These are phyloP conservation scores for Xylariaceae sp. DNA, from an alignment of 2,329 filamentous ascomycete genomes.

Conservation along the genomic window DNA sequence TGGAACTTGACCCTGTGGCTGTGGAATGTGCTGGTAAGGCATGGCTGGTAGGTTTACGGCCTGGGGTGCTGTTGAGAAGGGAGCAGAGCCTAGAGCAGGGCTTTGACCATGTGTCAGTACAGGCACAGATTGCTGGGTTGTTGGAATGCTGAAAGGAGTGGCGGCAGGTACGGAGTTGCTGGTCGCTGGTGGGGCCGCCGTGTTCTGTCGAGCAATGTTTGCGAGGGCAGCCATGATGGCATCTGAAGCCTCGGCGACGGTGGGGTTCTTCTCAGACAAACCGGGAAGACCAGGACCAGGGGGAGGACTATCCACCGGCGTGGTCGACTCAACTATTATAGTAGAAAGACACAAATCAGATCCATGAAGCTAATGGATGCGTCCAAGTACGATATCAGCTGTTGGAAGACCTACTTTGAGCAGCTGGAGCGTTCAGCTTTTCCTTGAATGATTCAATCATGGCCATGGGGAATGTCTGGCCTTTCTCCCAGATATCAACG, in stretches of 20 bases:
- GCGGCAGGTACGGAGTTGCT: slow-evolving; percentile 38
- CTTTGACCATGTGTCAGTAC: slow-evolving; percentile 27
- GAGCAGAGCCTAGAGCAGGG: slow-evolving; percentile 29
- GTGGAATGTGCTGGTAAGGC: slow-evolving; percentile 45
- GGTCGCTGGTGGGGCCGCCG: slow-evolving; percentile 42
- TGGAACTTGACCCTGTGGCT: slow-evolving; percentile 35
- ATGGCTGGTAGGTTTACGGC: slow-evolving; percentile 55
- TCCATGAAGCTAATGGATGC: slow-evolving; percentile 12
- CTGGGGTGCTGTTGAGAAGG: slow-evolving; percentile 45
- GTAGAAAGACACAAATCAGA: slow-evolving; percentile 37
- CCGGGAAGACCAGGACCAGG: slow-evolving; percentile 38
- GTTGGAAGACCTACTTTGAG: slow-evolving; percentile 57
- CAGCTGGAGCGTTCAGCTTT: slow-evolving; percentile 61
- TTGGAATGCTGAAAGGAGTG: slow-evolving; percentile 23
- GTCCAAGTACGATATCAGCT: slow-evolving; percentile 5
- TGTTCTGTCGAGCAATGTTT: slow-evolving; percentile 75
- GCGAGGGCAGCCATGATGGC: slow-evolving; percentile 76
- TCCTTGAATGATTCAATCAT: slow-evolving; percentile 82
- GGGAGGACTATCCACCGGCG: slow-evolving; percentile 62
- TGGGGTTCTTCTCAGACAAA: slow-evolving; percentile 28
- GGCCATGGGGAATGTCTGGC: slow-evolving; percentile 77
- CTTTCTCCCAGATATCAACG: slow-evolving; percentile 96
- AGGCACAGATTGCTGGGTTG: slow-evolving; percentile 24
- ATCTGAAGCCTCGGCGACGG: slow-evolving; percentile 42
- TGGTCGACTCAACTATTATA: slow-evolving; percentile 63